These are phyloP conservation scores for Plasmopara halstedii DNA, from an alignment of 352 stramenopile genomes.

Conservation along the genomic window DNA sequence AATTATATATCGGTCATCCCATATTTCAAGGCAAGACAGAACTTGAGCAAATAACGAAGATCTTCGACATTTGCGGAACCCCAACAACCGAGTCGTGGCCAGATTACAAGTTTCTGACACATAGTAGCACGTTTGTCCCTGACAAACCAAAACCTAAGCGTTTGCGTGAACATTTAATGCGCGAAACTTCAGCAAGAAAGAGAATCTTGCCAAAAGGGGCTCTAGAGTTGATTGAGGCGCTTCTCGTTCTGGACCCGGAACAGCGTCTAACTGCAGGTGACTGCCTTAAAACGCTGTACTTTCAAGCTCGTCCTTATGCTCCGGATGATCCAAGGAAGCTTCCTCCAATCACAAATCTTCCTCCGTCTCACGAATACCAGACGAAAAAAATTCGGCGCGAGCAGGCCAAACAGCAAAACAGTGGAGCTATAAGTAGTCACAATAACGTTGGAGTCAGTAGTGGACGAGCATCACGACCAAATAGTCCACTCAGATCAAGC, in stretches of 20 bases:
- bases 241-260: constrained; percentile 94
- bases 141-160: constrained; percentile 63
- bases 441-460: constrained; percentile 21
- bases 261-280: constrained; percentile 89
- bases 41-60: constrained; percentile 83
- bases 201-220: constrained; percentile 76
- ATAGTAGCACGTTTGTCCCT: constrained; percentile 78
- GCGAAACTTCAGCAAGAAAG: constrained; percentile 61
- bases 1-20: constrained; percentile 81
- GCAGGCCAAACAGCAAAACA: constrained; percentile 63
- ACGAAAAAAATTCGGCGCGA: constrained; percentile 86
- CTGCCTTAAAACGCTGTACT: constrained; percentile 92
- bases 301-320: constrained; percentile 70
- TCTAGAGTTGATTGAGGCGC: constrained; percentile 89
- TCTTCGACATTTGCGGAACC: constrained; percentile 84
- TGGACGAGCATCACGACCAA: constrained; percentile 14
- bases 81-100: constrained; percentile 76
- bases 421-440: constrained; percentile 28
- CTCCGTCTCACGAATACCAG: constrained; percentile 82
- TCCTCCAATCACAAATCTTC: constrained; percentile 61
- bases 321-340: constrained; percentile 56
- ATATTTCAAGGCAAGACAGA: constrained; percentile 86
- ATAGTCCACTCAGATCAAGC: constrained; percentile 9
- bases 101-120: constrained; percentile 79
- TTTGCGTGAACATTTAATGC: constrained; percentile 66